These are phyloP conservation scores for Oryza coarctata DNA, from an alignment of 176 grass and related monocot genomes.

Conservation along the genomic window DNA sequence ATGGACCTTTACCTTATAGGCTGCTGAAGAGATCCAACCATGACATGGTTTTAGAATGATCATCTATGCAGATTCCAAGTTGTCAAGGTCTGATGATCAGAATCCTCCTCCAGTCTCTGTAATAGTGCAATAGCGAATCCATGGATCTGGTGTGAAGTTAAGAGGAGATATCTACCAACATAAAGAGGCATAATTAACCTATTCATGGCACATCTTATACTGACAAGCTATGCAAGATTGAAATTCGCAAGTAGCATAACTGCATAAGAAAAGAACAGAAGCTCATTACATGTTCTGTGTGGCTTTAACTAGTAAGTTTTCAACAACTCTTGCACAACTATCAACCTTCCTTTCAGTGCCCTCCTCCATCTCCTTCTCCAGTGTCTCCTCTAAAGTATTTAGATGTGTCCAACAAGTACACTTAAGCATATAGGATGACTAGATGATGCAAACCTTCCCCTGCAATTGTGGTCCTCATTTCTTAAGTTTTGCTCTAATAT, in stretches of 20 bases:
- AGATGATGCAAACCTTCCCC: too few species aligned
- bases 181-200: background rate
- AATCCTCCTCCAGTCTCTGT: conserved; percentile 49
- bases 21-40: conserved; percentile 92
- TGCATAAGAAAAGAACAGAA: background rate
- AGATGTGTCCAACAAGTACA: conserved; percentile 56
- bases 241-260: background rate
- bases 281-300: background rate
- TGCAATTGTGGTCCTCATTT: too few species aligned
- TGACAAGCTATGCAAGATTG: conserved; percentile 15
- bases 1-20: conserved; percentile 60
- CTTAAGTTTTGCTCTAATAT: too few species aligned
- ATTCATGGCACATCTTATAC: background rate
- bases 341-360: conserved; percentile 64
- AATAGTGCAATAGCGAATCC: conserved; percentile 64
- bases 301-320: conserved; percentile 71
- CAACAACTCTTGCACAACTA: conserved; percentile 71
- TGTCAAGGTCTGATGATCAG: conserved; percentile 53
- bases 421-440: too few species aligned
- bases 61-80: conserved; percentile 58
- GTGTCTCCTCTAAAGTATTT: conserved; percentile 50
- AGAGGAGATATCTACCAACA: background rate
- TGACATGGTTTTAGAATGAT: conserved; percentile 70
- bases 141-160: conserved; percentile 61
- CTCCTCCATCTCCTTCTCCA: conserved; percentile 68